Base-by-base conservation (phyloP, 805 yeast species). In the Yarrowia deformans region DNA sequence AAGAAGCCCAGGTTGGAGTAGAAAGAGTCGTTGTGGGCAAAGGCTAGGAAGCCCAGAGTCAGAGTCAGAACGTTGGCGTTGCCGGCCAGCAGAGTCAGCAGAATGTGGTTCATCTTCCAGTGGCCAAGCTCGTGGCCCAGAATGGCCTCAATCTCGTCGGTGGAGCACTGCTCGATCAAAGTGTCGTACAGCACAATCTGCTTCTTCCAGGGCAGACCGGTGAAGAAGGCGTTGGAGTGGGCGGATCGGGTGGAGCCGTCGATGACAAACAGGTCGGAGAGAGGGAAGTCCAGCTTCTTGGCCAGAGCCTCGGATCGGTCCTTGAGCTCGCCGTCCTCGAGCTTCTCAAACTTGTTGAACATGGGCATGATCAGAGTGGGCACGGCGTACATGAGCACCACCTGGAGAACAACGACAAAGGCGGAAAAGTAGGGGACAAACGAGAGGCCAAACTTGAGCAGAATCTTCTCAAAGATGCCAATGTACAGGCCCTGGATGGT, bases 91-190 rank as follows among this genome's bases (percentile, higher is more conserved):
- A 95, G 79, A 84, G 89, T 85, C 77, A 88, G 88, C n/a, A 93
- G 82, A 71, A 93, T 89, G 79, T 95, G 99, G 70, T 90, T 88
- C 77, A 90, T 84, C 74, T 89, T 88, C 99, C 99, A 95, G 79
- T 95, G 99, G 66, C 99, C 99, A 73, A 95, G 89, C 81, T 95
- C 99, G 77, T 95, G 99, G n/a, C 97, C 98, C 72, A 94, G 83
- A 1, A 95, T 97, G 67, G 98, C 98, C 67, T 93, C 91, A 49
- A 93, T 91, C 79, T 95, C 97, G 52, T 84, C 85, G 37, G 86
- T 84, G 39, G 93, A 80, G 42, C 93, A 88, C 70, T 91, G 89
- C 71, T 90, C 87, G 72, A 95, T 89, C 80, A 95, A 85, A 10
- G 98, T 95, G 75, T 95, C 99, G 77, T 84, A 95, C 54, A 95